These are phyloP conservation scores for Suillus occidentalis DNA, from an alignment of 768 basidiomycete species.

Conservation along the genomic window DNA sequence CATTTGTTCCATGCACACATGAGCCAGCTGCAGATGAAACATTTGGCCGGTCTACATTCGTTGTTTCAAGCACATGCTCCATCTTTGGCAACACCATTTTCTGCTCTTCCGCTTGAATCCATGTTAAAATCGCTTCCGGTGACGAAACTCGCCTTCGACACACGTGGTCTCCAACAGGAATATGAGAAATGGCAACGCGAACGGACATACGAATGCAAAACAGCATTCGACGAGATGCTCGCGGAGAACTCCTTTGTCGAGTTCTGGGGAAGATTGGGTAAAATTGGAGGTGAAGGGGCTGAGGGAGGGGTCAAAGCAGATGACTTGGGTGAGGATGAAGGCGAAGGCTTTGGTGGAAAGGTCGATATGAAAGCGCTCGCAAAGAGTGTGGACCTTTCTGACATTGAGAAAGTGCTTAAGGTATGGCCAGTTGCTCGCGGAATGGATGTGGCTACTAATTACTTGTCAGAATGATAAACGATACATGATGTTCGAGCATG, in stretches of 20 bases:
- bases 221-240: conserved; percentile 85
- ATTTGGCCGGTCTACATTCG: conserved; percentile 61
- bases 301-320: conserved; percentile 67
- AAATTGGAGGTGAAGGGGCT: conserved; percentile 73
- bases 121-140: conserved; percentile 61
- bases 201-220: conserved; percentile 55
- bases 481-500: conserved; percentile 83
- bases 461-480: conserved; percentile 78
- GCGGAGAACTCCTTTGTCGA: conserved; percentile 90
- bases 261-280: conserved; percentile 92
- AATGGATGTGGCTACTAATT: conserved; percentile 11
- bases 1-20: conserved; percentile 79
- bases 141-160: conserved; percentile 55
- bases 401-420: conserved; percentile 87
- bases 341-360: conserved; percentile 71
- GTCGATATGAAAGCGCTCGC: conserved; percentile 90
- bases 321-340: conserved; percentile 65
- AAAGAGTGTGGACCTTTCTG: conserved; percentile 78
- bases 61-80: conserved; percentile 73
- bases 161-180: conserved; percentile 54
- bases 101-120: conserved; percentile 56
- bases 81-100: conserved; percentile 63
- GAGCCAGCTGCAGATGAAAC: conserved; percentile 64
- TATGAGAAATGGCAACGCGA: conserved; percentile 80
- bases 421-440: conserved; percentile 42